These are phyloP conservation scores for Colletotrichum camelliae DNA, from an alignment of 2,329 filamentous ascomycete species.

Conservation along the genomic window DNA sequence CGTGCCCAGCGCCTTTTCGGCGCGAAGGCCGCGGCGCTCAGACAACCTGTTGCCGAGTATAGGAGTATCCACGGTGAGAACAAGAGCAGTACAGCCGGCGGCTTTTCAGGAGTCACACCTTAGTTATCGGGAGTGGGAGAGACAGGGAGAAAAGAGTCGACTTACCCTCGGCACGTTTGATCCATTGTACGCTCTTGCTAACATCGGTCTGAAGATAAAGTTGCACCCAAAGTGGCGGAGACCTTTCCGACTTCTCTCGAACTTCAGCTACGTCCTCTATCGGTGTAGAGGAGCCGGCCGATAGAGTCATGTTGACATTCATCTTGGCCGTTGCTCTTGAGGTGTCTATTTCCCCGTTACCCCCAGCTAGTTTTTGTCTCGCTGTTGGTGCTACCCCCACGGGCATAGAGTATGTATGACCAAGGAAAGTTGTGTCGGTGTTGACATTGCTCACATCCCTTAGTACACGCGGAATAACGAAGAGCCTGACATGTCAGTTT, in stretches of 20 bases:
- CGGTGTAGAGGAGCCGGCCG: not conserved
- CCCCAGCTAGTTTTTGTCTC: not conserved
- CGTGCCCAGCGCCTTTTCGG: not conserved
- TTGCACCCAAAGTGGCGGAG: not conserved
- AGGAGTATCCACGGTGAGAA: not conserved
- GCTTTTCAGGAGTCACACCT: not conserved
- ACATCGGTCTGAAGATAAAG: not conserved
- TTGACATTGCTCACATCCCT: not conserved
- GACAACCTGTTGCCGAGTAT: not conserved
- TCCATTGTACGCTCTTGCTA: not conserved
- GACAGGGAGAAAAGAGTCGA: not conserved
- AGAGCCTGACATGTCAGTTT: not conserved
- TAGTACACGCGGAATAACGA: not conserved
- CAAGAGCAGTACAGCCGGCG: not conserved
- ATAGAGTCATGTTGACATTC: not conserved
- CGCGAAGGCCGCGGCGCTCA: not conserved
- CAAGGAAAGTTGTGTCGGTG: not conserved
- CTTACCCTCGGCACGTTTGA: not conserved
- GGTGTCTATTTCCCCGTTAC: not conserved
- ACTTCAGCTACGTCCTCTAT: not conserved
- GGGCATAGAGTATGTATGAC: not conserved
- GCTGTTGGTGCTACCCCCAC: not conserved
- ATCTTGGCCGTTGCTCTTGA: not conserved
- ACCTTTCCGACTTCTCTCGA: not conserved
- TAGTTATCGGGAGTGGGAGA: not conserved